Evolutionary conservation across 768 basidiomycete genomes (phyloP), one percentile per base, ranked within the genome.

Genomic region (Hygrocybe punicea): DNA sequence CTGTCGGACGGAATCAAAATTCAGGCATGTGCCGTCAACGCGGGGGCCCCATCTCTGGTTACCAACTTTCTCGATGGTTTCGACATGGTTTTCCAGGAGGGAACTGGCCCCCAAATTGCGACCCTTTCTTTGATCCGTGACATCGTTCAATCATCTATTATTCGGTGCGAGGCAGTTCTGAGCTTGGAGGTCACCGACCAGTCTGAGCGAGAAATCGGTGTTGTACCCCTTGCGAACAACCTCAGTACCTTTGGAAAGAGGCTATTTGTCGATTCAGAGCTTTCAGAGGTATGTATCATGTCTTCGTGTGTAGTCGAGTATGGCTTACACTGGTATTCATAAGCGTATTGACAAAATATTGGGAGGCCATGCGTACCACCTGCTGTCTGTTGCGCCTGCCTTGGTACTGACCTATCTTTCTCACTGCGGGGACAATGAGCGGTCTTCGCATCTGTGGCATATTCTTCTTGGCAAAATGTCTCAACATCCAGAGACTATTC

Each of bases 351-450:
- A 89, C 59, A 62, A 60, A 3, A 67, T 82, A 6, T 65, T 83
- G 16, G 53, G 62, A 3, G 54, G 68, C 13, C 69, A 82, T 54
- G 67, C 78, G 2, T 67, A 71, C 47, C 63, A 62, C 3, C 67
- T 86, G 16, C 62, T 85, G 53, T 64, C 57, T 4, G 58, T 68
- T 1, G 78, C 78, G 1, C 77, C 81, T 0, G 50, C 71, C 2
- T 69, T 86, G 0, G 67, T 87, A 4, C 67, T 82, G 2, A 70
- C 77, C 0, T 89, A 88, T 60, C 71, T 90, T 21, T 58, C 69
- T 8, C 67, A 79, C 59, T 74, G 82, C 4, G 70, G 75, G 17
- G 60, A 69, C 9, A 66, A 76, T n/a, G 45, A 39, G 2, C 69
- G 60, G 6, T 67, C 72, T 21, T 55, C 67, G 23, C 44, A 58